Evolutionary conservation across 345 rosid genomes (phyloP).

Genomic region (Populus euphratica): DNA sequence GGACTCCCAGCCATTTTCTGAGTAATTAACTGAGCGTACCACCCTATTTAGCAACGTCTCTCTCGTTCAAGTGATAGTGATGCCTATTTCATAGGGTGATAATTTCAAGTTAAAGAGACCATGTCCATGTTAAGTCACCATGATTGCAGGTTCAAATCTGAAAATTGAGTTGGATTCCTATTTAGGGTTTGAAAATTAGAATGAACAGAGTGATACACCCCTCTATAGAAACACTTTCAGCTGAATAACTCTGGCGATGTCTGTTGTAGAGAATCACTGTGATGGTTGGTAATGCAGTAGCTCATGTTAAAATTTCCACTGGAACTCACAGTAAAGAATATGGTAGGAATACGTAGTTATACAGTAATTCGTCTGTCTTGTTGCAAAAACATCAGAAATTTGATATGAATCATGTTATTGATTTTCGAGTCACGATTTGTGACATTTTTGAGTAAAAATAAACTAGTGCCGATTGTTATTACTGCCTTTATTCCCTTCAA

Average conservation of each 20-base stretch:
- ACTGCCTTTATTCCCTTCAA: too few relatives aligned
- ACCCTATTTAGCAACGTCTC: too few relatives aligned
- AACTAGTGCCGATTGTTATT: too few relatives aligned
- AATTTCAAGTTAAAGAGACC: neutral
- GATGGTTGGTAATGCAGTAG: neutral
- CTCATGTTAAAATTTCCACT: neutral
- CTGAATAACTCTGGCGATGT: too few relatives aligned
- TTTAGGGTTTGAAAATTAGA: neutral
- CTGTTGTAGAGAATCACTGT: neutral
- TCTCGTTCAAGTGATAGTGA: neutral
- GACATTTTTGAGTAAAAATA: too few relatives aligned
- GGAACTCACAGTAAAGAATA: too few relatives aligned
- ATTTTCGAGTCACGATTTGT: too few relatives aligned
- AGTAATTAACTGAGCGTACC: constrained; percentile 27
- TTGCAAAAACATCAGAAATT: too few relatives aligned
- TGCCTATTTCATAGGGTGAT: neutral
- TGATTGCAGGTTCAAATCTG: neutral
- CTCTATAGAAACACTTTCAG: too few relatives aligned
- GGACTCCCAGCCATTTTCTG: constrained; percentile 73
- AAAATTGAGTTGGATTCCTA: neutral
- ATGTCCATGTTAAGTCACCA: neutral
- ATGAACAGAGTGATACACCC: neutral
- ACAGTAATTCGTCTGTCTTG: too few relatives aligned
- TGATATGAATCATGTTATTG: too few relatives aligned
- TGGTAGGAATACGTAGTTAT: neutral